Base-by-base conservation (phyloP, 2,329 filamentous ascomycete species). In the Scedosporium minutisporum region DNA sequence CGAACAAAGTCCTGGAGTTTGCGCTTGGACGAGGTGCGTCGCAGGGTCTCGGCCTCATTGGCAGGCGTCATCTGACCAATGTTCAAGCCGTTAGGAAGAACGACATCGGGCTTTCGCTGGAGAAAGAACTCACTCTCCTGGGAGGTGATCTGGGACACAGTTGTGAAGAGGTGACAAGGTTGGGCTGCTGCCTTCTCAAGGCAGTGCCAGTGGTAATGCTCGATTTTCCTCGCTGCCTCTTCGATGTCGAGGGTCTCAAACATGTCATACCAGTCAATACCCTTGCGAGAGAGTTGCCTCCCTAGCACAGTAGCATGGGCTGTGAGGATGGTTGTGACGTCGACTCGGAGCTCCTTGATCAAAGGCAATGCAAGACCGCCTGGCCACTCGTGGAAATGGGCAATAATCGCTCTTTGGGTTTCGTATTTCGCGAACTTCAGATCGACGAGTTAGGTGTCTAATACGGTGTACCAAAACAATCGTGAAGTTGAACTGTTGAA, bases 1-100 rank as follows among this genome's bases (percentile, higher is more conserved):
- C 95, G 90, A 18, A 97, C 92, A 72, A 99, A 99, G 74, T 97
- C 95, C 71, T 96, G 91, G 70, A 99, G 97, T 82, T 96, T 96
- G 76, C 96, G 91, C 80, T 97, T 97, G 6, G 51, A 55, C 70
- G 92, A 89, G 74, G 95, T 90, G 71, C 96, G 92, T 77, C 97
- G 95, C 70, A 97, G 93, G 7, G 93, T 93, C 79, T 99, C 97
- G 76, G 97, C 97, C 51, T 62, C 60, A n/a, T 62, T 42, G 6
- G 27, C 25, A 7, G 51, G 21, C 65, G 74, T 25, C 55, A 63
- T 51, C 29, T 59, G 41, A 76, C 93, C 97, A 65, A 99, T 95
- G 71, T 99, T 99, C 70, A 99, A 82, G 66, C 95, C 95, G 71
- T 99, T 99, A 68, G 95, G 95, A 67, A 97, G 77, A 5, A 99